Evolutionary conservation across 495 filamentous ascomycete genomes (phyloP).

Genomic region (Thozetella sp.): DNA sequence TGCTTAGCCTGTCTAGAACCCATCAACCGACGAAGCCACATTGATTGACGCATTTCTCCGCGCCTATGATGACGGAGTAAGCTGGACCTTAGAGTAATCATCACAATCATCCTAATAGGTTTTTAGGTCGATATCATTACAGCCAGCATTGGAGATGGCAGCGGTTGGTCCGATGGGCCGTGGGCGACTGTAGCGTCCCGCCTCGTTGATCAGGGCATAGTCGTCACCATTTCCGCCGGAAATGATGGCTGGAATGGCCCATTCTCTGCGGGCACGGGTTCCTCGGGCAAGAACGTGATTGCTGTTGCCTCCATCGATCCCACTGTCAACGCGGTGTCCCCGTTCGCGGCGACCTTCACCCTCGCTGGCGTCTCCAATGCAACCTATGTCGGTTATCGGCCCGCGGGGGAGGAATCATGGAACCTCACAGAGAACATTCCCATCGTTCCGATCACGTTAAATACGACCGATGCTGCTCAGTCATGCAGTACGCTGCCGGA

Average conservation of each 20-base stretch:
- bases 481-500: slow-evolving; percentile 21
- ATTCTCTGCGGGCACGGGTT: slow-evolving; percentile 25
- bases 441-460: slow-evolving; percentile 21
- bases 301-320: slow-evolving; percentile 26
- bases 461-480: slow-evolving; percentile 14
- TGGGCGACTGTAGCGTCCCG: slow-evolving; percentile 30
- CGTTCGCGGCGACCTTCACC: slow-evolving; percentile 25
- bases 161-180: slow-evolving; percentile 25
- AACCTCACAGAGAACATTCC: slow-evolving; percentile 15
- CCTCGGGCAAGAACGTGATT: slow-evolving; percentile 26
- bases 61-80: slow-evolving; percentile 29
- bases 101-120: neutral
- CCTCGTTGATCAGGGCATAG: slow-evolving; percentile 30
- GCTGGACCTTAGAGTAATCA: neutral
- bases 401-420: slow-evolving; percentile 10
- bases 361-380: slow-evolving; percentile 20
- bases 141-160: slow-evolving; percentile 27
- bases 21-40: slow-evolving; percentile 27
- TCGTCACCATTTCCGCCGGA: slow-evolving; percentile 30
- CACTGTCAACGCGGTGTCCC: slow-evolving; percentile 17
- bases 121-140: slow-evolving; percentile 31
- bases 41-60: slow-evolving; percentile 27
- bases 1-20: no score
- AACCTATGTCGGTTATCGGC: slow-evolving; percentile 21
- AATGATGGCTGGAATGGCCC: slow-evolving; percentile 31